Evolutionary conservation across 768 basidiomycete species (phyloP), one percentile per base, ranked within the genome.

Genomic region (Myochromella boudieri): DNA sequence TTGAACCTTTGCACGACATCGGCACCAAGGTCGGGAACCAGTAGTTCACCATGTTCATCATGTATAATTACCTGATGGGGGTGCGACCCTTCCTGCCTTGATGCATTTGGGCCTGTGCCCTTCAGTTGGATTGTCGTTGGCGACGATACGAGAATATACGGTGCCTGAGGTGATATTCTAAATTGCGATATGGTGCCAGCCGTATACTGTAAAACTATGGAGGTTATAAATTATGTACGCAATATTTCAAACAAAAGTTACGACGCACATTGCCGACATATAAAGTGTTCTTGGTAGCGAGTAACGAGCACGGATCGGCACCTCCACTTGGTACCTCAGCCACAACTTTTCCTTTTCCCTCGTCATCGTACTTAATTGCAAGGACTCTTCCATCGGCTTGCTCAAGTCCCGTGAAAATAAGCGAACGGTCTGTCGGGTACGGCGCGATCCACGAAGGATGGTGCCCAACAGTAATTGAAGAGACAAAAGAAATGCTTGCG

Each of bases 401-500:
- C 55, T 91, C 85, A 15, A 91, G 69, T 0, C 76, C 82, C 9
- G 87, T 69, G 56, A 84, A 84, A 25, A 89, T 68, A 21, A 91
- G 55, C 3, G 79, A 76, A 34, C 66, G 69, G 50, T 85, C 77
- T 0, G 59, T 63, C 0, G 83, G 81, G 57, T 85, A 77, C 6
- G 69, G 66, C 9, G 82, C 76, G 51, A 94, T 73, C 91, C 91
- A 93, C 4, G 88, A 89, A 0, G 90, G 86, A 56, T 81, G 79
- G 53, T 74, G 64, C 21, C 86, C 85, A 27, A 82, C 78, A 7
- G 62, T 59, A 41, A 80, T 56, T 12, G 71, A 52, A 3, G 79
- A 75, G 10, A 67, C 56, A 25, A 78, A 60, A 9, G 67, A 67
- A 46, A 91, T 65, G 18, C 71, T 72, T 6, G 67, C 58, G 0